phyloP scores from a whole-genome alignment of 164 flowering plant genomes.

The Protea cynaroides region DNA sequence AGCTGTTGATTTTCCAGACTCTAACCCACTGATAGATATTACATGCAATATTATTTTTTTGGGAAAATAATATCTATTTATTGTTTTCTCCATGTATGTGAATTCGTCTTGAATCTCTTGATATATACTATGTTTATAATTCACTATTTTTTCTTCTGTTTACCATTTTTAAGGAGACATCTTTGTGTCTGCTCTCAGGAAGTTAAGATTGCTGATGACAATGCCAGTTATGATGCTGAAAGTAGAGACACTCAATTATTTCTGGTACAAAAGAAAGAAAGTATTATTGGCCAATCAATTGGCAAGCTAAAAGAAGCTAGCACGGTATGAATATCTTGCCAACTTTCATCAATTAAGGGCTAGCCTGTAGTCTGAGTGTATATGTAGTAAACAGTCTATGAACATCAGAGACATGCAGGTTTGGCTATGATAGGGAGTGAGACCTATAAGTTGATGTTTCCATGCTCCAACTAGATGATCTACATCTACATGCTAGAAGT shows the following conservation, averaged over 20 bases:
- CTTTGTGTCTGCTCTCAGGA: slow-evolving; percentile 29
- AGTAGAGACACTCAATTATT: slow-evolving; percentile 28
- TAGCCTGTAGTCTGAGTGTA: neutral
- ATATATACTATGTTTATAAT: neutral
- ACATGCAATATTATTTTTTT: neutral
- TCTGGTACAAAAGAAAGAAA: slow-evolving; percentile 52
- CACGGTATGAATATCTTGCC: slow-evolving; percentile 48
- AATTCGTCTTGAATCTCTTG: neutral
- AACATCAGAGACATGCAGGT: neutral
- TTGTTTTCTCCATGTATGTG: neutral
- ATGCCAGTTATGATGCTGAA: slow-evolving; percentile 15
- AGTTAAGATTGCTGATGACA: slow-evolving; percentile 20
- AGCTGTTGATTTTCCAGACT: no score
- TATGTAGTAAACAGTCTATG: neutral
- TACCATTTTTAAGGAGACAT: neutral
- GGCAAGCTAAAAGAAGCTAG: slow-evolving; percentile 72
- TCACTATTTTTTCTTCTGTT: neutral
- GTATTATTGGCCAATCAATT: slow-evolving; percentile 61
- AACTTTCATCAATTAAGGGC: neutral
- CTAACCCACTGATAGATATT: no score
- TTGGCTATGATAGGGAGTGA: neutral
- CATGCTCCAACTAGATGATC: neutral
- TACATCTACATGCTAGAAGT: neutral
- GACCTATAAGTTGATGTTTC: neutral
- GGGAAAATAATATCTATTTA: neutral